A percentile compares a stretch with the other conserved stretches of the same genome.
phyloP scores from a whole-genome alignment of 257 asterid genomes.

The Plectranthus barbatus region DNA sequence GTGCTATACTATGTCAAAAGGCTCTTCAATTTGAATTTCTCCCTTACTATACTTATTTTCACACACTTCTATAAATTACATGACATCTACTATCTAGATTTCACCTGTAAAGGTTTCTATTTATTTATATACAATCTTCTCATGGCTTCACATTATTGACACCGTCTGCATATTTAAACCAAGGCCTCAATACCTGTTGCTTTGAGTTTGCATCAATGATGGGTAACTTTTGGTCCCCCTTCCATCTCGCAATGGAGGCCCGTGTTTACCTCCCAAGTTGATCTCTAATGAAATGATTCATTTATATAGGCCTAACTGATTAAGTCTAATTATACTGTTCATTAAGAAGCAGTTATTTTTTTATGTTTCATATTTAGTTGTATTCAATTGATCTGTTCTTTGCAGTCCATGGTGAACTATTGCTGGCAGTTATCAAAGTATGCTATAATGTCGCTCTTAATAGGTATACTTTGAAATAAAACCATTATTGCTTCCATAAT shows the following conservation, averaged over 20 bases:
- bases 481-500: slow-evolving; percentile 14
- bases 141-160: not conserved
- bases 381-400: slow-evolving; percentile 11
- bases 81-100: no score
- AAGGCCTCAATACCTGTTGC: not conserved
- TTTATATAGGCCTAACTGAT: not conserved
- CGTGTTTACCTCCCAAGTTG: not conserved
- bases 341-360: slow-evolving; percentile 3
- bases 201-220: not conserved
- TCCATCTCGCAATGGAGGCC: not conserved
- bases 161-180: not conserved
- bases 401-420: slow-evolving; percentile 97
- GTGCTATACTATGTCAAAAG: no score
- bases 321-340: slow-evolving; percentile 4
- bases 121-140: no score
- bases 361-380: slow-evolving; percentile 10
- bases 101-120: no score
- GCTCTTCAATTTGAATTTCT: no score
- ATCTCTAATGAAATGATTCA: not conserved
- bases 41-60: no score
- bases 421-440: slow-evolving; percentile 87
- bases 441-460: slow-evolving; percentile 95
- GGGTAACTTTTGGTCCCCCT: not conserved
- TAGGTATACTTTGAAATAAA: slow-evolving; percentile 45
- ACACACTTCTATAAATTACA: no score